Conservation (phyloP, 257 asterid genomes). For the Petunia axillaris region DNA sequence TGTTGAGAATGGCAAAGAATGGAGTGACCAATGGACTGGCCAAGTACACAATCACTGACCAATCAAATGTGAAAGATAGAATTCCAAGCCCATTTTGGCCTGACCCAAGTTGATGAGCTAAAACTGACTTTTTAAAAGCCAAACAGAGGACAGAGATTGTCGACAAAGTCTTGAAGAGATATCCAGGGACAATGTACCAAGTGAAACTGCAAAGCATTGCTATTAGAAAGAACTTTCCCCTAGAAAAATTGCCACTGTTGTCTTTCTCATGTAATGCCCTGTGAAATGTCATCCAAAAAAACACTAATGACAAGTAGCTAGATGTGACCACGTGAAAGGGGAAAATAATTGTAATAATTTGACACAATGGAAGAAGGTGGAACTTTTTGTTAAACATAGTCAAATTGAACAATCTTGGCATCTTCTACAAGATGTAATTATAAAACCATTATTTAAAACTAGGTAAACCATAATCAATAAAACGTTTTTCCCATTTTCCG, state of each 20-base stretch:
- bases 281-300: conserved; percentile 29
- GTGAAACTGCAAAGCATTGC: conserved; percentile 57
- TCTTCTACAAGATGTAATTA: no score
- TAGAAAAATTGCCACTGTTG: conserved; percentile 23
- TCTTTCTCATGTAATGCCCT: conserved; percentile 78
- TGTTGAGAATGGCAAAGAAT: conserved; percentile 61
- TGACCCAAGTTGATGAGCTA: conserved; percentile 66
- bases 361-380: no score
- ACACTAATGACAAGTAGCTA: no score
- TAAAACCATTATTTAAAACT: no score
- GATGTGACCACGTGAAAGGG: no score
- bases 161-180: conserved; percentile 46
- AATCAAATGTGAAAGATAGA: conserved; percentile 59
- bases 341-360: no score
- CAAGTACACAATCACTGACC: conserved; percentile 58
- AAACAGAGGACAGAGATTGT: conserved; percentile 58
- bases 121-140: conserved; percentile 50
- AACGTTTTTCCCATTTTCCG: no score
- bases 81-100: conserved; percentile 72
- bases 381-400: no score
- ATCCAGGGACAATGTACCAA: conserved; percentile 64
- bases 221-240: conserved; percentile 61
- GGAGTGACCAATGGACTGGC: conserved; percentile 71
- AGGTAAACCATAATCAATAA: no score
- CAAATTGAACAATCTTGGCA: no score